phyloP scores from a whole-genome alignment of 371 early-diverging fungal genomes.

The Mucor saturninus region DNA sequence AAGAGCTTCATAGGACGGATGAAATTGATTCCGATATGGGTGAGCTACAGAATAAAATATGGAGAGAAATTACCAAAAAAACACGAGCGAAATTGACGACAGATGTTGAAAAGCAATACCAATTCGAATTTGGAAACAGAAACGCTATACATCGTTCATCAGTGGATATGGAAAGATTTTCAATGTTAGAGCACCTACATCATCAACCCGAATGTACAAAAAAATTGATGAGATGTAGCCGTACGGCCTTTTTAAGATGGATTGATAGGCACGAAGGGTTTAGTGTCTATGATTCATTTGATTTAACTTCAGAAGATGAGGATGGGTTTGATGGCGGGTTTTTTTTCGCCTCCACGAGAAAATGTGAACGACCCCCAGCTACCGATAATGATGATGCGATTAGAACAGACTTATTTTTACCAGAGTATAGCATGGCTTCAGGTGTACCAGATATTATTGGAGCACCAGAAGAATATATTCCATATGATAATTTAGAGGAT shows the following conservation, averaged over 20 bases:
- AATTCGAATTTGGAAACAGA: slow-evolving; percentile 55
- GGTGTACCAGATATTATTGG: slow-evolving; percentile 51
- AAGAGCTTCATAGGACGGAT: slow-evolving; percentile 13
- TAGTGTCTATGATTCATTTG: slow-evolving; percentile 40
- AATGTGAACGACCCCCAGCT: slow-evolving; percentile 39
- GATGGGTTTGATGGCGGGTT: slow-evolving; percentile 49
- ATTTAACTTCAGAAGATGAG: slow-evolving; percentile 55
- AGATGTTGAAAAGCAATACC: slow-evolving; percentile 50
- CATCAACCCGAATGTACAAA: slow-evolving; percentile 33
- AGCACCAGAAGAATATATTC: slow-evolving; percentile 8
- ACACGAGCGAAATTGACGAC: slow-evolving; percentile 53
- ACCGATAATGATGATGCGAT: slow-evolving; percentile 41
- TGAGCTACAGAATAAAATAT: slow-evolving; percentile 54
- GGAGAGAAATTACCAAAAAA: slow-evolving; percentile 63
- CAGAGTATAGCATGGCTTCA: slow-evolving; percentile 51
- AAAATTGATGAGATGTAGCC: slow-evolving; percentile 32
- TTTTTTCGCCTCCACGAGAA: slow-evolving; percentile 40
- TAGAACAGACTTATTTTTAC: slow-evolving; percentile 52
- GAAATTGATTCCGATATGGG: slow-evolving; percentile 46
- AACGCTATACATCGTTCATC: slow-evolving; percentile 47
- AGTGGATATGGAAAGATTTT: slow-evolving; percentile 56
- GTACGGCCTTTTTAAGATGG: slow-evolving; percentile 32
- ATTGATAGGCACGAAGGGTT: slow-evolving; percentile 30
- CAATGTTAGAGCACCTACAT: slow-evolving; percentile 49
- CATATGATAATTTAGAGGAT: slow-evolving; percentile 11